Conservation (phyloP, 139 green algal genomes). For the Coelastrella sp. region DNA sequence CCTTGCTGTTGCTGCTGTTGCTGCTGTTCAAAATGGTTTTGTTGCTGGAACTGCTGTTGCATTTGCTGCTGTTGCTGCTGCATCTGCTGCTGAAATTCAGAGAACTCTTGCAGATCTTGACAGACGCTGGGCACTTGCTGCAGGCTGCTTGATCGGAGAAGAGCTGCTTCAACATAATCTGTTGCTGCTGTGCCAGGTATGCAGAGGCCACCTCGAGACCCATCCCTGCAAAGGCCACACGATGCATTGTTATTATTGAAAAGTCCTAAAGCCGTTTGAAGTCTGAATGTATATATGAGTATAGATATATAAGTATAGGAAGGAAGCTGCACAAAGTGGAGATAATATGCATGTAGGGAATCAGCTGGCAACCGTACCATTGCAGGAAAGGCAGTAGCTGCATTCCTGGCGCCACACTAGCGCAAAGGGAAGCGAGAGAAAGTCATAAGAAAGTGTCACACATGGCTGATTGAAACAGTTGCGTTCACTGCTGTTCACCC, state of each 20-base stretch:
- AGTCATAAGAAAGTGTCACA: too few relatives aligned
- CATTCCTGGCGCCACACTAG: too few relatives aligned
- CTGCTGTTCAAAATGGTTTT: constrained; percentile 1
- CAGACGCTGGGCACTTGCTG: constrained; percentile 27
- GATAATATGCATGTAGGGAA: too few relatives aligned
- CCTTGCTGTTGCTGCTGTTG: constrained; percentile 20
- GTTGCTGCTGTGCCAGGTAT: not conserved
- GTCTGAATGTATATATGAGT: too few relatives aligned
- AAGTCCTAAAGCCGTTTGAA: not conserved
- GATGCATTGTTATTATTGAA: too few relatives aligned
- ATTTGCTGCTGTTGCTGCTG: not conserved
- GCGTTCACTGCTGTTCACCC: too few relatives aligned
- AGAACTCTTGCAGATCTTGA: not conserved
- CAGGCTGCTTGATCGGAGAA: constrained; percentile 27
- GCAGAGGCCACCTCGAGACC: not conserved
- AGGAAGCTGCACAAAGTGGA: too few relatives aligned
- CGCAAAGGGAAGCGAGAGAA: too few relatives aligned
- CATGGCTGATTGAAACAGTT: too few relatives aligned
- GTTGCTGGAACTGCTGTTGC: constrained; percentile 18
- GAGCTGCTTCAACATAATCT: constrained; percentile 37
- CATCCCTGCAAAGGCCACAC: not conserved
- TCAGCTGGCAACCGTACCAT: too few relatives aligned
- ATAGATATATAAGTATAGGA: too few relatives aligned
- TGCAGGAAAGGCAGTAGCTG: too few relatives aligned
- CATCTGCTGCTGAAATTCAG: constrained; percentile 15